Percentiles rank a stretch among this genome's conserved stretches.
Conservation (phyloP, 495 filamentous ascomycete species). For the Trichoderma erinaceum region DNA sequence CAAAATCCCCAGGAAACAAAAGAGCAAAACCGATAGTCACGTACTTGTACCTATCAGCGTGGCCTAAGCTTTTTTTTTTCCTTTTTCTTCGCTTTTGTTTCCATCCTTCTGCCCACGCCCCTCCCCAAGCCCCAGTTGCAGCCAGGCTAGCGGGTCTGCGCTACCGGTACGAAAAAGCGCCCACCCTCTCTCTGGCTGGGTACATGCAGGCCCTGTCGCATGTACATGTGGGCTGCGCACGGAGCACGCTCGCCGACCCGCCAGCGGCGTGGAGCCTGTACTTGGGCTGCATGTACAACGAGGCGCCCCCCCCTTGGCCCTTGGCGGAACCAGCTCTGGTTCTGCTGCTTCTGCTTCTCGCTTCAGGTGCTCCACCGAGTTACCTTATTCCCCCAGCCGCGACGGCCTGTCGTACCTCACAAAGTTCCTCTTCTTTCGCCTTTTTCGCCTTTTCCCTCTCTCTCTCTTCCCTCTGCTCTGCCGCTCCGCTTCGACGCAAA, state of each 20-base stretch:
- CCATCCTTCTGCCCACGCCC: background rate
- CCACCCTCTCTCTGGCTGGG: background rate
- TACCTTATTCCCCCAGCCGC: slow-evolving; percentile 14
- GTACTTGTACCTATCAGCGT: no score
- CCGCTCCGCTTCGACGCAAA: background rate
- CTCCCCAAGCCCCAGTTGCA: background rate
- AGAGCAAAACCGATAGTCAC: no score
- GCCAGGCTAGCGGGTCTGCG: slow-evolving; percentile 5
- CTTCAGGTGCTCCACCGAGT: slow-evolving; percentile 12
- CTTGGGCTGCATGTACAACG: slow-evolving; percentile 12
- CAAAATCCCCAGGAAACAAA: no score
- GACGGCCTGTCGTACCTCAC: slow-evolving; percentile 5
- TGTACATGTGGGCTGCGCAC: background rate
- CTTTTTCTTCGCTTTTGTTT: background rate
- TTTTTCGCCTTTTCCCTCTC: slow-evolving; percentile 1
- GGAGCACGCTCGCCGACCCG: background rate
- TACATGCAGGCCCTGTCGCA: slow-evolving; percentile 3
- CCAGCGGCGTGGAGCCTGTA: background rate
- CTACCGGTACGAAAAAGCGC: background rate
- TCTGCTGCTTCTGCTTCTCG: slow-evolving; percentile 4
- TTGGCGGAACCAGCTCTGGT: background rate
- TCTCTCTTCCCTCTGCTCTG: slow-evolving; percentile 1
- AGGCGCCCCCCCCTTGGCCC: slow-evolving; percentile 5
- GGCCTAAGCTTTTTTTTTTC: slow-evolving; percentile 8
- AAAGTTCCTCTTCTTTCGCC: slow-evolving; percentile 15